Evolutionary conservation across 345 rosid genomes (phyloP).

Genomic region (Iberis pinnata): DNA sequence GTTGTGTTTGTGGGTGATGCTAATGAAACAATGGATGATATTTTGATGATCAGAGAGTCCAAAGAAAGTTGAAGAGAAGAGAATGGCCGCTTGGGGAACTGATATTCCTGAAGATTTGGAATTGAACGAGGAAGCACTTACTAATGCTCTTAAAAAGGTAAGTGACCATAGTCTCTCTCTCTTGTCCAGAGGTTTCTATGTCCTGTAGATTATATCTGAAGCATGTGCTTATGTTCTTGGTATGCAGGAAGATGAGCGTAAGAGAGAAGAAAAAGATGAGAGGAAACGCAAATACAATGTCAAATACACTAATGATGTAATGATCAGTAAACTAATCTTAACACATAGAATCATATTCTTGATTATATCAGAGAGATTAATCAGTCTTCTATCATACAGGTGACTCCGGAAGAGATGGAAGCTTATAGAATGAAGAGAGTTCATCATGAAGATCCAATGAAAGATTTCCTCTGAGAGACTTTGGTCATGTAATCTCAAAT

Average conservation of each 20-base stretch:
- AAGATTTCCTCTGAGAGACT: slow-evolving; percentile 18
- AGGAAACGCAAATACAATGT: slow-evolving; percentile 60
- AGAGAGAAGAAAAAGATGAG: slow-evolving; percentile 52
- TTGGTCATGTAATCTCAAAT: too few species aligned
- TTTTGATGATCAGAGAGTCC: slow-evolving; percentile 21
- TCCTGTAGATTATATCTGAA: neutral
- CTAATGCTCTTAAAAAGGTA: slow-evolving; percentile 58
- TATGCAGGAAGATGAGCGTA: slow-evolving; percentile 49
- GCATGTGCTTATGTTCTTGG: neutral
- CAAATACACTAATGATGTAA: slow-evolving; percentile 51
- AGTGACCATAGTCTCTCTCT: neutral
- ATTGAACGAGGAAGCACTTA: slow-evolving; percentile 52
- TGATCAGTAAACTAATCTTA: neutral
- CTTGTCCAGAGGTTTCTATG: too few species aligned
- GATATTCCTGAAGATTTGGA: slow-evolving; percentile 58
- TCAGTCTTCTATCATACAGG: too few species aligned
- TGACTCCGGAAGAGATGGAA: slow-evolving; percentile 70
- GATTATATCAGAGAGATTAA: too few species aligned
- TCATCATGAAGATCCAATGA: slow-evolving; percentile 68
- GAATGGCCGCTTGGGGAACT: slow-evolving; percentile 72
- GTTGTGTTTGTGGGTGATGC: slow-evolving; percentile 9
- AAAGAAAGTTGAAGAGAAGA: slow-evolving; percentile 51
- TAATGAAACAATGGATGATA: neutral
- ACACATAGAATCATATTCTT: too few species aligned
- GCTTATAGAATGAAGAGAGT: slow-evolving; percentile 69